Conservation (phyloP, 345 rosid species). For the Chamaenerion angustifolium region DNA sequence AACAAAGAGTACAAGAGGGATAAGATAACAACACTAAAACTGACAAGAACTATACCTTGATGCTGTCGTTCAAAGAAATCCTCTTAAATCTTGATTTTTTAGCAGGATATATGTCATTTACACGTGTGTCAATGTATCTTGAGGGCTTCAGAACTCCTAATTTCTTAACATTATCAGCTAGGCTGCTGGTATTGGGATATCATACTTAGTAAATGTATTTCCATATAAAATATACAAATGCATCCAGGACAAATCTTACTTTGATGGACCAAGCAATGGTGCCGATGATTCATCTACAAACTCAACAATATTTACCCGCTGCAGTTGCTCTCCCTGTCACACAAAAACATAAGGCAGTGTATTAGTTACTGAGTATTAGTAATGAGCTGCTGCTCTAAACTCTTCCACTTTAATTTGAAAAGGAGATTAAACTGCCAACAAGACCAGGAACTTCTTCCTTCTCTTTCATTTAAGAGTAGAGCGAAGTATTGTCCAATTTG, state of each 20-base stretch:
- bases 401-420: too few relatives aligned
- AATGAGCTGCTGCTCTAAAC: too few relatives aligned
- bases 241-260: slow-evolving; percentile 18
- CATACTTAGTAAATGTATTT: background rate
- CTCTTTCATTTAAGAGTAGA: too few relatives aligned
- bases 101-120: slow-evolving; percentile 65
- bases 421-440: too few relatives aligned
- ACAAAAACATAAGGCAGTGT: background rate
- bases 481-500: too few relatives aligned
- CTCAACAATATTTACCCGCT: slow-evolving; percentile 32
- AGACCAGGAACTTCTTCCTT: too few relatives aligned
- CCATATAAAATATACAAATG: background rate
- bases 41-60: slow-evolving; percentile 33
- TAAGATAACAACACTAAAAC: slow-evolving; percentile 1
- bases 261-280: slow-evolving; percentile 22
- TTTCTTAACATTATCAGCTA: slow-evolving; percentile 35
- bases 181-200: slow-evolving; percentile 13
- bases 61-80: slow-evolving; percentile 41
- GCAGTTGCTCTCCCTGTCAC: slow-evolving; percentile 75
- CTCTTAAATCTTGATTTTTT: slow-evolving; percentile 56
- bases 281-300: slow-evolving; percentile 35
- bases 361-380: too few relatives aligned
- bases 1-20: background rate
- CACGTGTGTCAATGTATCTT: slow-evolving; percentile 52
- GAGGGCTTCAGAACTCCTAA: slow-evolving; percentile 36